Conservation (phyloP, 805 yeast species). For the Myxozyma geophila region DNA sequence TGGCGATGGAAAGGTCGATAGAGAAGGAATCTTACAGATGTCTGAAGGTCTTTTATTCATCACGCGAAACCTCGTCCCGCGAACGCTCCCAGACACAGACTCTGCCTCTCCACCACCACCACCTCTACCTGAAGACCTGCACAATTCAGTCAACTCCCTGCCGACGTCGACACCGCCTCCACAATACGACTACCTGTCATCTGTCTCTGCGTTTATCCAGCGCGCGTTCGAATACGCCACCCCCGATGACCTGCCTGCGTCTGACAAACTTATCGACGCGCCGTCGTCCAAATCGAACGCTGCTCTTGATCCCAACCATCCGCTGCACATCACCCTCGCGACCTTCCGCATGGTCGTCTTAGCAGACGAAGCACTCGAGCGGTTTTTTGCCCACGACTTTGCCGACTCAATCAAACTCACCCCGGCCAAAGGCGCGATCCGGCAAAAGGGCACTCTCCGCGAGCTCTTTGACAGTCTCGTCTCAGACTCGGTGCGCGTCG, state of each 20-base stretch:
- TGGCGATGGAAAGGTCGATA: constrained; percentile 62
- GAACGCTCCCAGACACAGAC: not conserved
- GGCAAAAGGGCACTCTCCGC: constrained; percentile 53
- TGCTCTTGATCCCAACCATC: constrained; percentile 80
- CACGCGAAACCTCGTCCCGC: constrained; percentile 63
- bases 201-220: constrained; percentile 84
- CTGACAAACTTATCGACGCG: constrained; percentile 20
- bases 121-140: not conserved
- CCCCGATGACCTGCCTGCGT: constrained; percentile 37
- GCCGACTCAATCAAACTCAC: constrained; percentile 37
- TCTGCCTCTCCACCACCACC: not conserved
- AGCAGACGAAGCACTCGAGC: constrained; percentile 92
- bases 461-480: constrained; percentile 89
- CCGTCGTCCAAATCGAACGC: constrained; percentile 60
- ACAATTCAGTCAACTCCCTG: constrained; percentile 11
- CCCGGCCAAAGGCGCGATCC: constrained; percentile 28
- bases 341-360: constrained; percentile 92
- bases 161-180: constrained; percentile 2
- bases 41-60: constrained; percentile 86
- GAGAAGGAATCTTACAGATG: constrained; percentile 78
- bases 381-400: constrained; percentile 63
- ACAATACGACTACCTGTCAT: constrained; percentile 65
- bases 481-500: constrained; percentile 91
- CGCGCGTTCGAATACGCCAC: constrained; percentile 88
- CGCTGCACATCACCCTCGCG: constrained; percentile 74